Evolutionary conservation across 352 stramenopile genomes (phyloP), one percentile per base, ranked within the genome.

Genomic region (Phytophthora hybrid): DNA sequence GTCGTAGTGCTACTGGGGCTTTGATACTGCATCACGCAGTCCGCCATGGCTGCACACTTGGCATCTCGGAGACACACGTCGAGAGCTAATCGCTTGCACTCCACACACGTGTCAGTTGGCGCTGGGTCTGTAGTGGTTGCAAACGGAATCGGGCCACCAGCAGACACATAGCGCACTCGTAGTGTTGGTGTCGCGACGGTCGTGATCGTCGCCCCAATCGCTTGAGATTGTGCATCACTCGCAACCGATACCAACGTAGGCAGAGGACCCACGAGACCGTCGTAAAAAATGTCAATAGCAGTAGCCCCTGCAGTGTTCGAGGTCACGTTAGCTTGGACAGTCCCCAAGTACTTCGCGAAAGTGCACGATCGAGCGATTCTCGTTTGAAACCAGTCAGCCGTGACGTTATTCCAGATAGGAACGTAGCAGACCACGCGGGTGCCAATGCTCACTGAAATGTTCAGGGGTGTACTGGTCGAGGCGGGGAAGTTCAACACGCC

Each of bases 41-140:
- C 82, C 11, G 82, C 87, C 70, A 84, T 86, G 44, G 76, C 78
- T 5, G 83, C 79, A 41, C 84, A 91, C 31, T 71, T 63, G 1
- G 76, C 56, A 53, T 91, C 82, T 9, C 84, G 82, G 13, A 91
- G 74, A 67, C 84, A 91, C 7, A 72, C 73, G 44, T 88, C 69
- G 4, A 91, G 66, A 8, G 80, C 80, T 32, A 89, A 41, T 26
- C 57, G 57, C 16, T 69, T 78, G 58, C 84, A 91, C 14, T 82
- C 74, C 0, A 18, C 34, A 47, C 74, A 80, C 3, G 32, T 47
- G 21, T 63, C 64, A 46, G 59, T 64, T 21, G 55, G 64, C 7
- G 41, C 11, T 7, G 64, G 56, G 18, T 66, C 56, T 9, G 62
- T 75, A 5, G 66, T 31, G 11, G 21, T 31, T 10, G 65, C 64